Evolutionary conservation across 1,284 basidiomycete species (phyloP), one percentile per base, ranked within the genome.

Genomic region (Naganishia sp.): DNA sequence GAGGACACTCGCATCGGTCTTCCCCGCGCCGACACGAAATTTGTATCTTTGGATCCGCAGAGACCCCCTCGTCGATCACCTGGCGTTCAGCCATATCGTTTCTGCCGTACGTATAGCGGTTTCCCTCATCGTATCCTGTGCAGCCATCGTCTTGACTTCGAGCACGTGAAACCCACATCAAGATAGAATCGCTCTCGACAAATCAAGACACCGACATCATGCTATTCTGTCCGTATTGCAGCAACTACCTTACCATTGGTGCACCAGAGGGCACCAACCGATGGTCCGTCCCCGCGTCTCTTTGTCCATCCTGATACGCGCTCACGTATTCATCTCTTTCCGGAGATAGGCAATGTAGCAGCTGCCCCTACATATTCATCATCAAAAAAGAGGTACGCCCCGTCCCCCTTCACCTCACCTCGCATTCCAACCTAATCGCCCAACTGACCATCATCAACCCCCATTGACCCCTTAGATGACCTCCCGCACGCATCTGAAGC

Each of bases 221-320:
- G 92, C 84, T 95, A 32, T 96, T 96, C 83, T 98, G 95, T 76
- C 94, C 94, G 43, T 93, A 90, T 64, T 99, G 95, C 76, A 87
- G 92, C 53, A 98, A 98, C 78, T 84, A 93, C 66, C 86, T 98
- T 18, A 86, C 92, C 61, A 90, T 97, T 60, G 78, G 77, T 21
- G 73, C 74, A 66, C 68, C 71, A 23, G 76, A 79, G 54, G 77
- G 76, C 21, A 71, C 70, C 17, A 72, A 80, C 67, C 74, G 75
- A 70, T 80, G 79, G 79, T 79, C 57, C 68, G 77, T 74, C 25
- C 39, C 32, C 51, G 9, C 25, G 9, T 23, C 47, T 47, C 15
- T 21, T 25, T n/a, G 28, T 28, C 65, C 54, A 51, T 32, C 5
- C 10, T 28, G 28, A 28, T 28, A 5, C 28, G 35, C 35, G 10